phyloP scores from a whole-genome alignment of 2,329 filamentous ascomycete genomes.

The Dactylellina cionopaga region DNA sequence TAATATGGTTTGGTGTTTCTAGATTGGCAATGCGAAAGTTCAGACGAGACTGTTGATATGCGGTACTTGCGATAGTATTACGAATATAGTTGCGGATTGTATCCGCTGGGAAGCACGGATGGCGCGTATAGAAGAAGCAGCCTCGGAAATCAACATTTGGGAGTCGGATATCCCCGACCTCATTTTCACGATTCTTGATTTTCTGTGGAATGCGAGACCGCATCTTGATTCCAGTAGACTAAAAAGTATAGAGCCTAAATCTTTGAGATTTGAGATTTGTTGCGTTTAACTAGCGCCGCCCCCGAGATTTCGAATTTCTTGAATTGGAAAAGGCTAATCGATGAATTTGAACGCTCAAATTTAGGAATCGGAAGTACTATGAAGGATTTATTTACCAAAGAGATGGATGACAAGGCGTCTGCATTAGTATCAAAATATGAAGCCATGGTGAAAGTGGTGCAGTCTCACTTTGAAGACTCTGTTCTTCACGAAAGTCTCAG shows the following conservation, averaged over 20 bases:
- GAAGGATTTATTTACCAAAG: slow-evolving; percentile 30
- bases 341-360: not conserved
- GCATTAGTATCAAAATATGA: slow-evolving; percentile 18
- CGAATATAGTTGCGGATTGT: slow-evolving; percentile 24
- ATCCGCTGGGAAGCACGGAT: slow-evolving; percentile 28
- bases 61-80: slow-evolving; percentile 31
- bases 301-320: not conserved
- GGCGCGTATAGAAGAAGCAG: not conserved
- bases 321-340: not conserved
- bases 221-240: slow-evolving; percentile 24
- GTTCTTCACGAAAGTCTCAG: slow-evolving; percentile 19
- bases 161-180: slow-evolving; percentile 21
- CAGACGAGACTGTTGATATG: slow-evolving; percentile 30
- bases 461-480: slow-evolving; percentile 22
- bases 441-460: slow-evolving; percentile 3
- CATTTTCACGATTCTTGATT: slow-evolving; percentile 18
- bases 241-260: slow-evolving; percentile 12
- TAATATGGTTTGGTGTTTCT: no score
- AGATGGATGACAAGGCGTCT: slow-evolving; percentile 4
- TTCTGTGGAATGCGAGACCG: slow-evolving; percentile 23
- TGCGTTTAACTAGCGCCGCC: no score
- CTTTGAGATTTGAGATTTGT: no score
- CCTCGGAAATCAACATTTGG: slow-evolving; percentile 4
- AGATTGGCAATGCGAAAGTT: slow-evolving; percentile 22
- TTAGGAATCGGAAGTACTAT: slow-evolving; percentile 16